These are phyloP conservation scores for Orobanche coerulescens DNA, from an alignment of 257 asterid genomes.

Conservation along the genomic window DNA sequence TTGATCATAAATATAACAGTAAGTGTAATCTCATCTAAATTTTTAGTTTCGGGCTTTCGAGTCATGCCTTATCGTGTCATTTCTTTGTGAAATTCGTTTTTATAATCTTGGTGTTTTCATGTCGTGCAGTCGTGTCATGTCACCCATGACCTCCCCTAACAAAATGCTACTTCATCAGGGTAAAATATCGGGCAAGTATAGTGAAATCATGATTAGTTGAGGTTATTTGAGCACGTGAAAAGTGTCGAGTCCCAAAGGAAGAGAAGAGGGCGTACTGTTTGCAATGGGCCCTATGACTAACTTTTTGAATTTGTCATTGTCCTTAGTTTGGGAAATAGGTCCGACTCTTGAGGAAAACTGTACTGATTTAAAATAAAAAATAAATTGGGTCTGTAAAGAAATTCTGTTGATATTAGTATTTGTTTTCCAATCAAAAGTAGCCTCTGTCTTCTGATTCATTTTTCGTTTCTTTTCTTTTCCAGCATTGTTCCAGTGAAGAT, in stretches of 20 bases:
- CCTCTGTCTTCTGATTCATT: background rate
- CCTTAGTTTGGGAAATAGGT: background rate
- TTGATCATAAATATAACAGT: too few relatives aligned
- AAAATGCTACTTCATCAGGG: background rate
- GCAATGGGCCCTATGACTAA: too few relatives aligned
- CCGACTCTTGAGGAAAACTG: background rate
- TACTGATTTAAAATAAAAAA: background rate
- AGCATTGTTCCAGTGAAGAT: constrained; percentile 70
- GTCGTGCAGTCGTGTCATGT: too few relatives aligned
- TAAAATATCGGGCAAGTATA: background rate
- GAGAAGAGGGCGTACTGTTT: too few relatives aligned
- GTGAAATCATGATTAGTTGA: background rate
- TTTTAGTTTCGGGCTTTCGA: too few relatives aligned
- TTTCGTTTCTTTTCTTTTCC: constrained; percentile 9
- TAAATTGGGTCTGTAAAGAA: background rate
- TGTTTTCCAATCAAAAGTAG: background rate
- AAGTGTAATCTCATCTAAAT: too few relatives aligned
- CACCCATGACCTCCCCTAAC: too few relatives aligned
- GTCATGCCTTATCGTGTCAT: too few relatives aligned
- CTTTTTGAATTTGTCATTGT: background rate
- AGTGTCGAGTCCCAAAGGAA: background rate
- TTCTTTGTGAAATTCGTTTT: too few relatives aligned
- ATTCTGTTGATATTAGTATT: background rate
- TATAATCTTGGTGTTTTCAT: too few relatives aligned
- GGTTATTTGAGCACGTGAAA: background rate